Evolutionary conservation across 2,329 filamentous ascomycete species (phyloP), one percentile per base, ranked within the genome.

Genomic region (Huntiella decipiens): DNA sequence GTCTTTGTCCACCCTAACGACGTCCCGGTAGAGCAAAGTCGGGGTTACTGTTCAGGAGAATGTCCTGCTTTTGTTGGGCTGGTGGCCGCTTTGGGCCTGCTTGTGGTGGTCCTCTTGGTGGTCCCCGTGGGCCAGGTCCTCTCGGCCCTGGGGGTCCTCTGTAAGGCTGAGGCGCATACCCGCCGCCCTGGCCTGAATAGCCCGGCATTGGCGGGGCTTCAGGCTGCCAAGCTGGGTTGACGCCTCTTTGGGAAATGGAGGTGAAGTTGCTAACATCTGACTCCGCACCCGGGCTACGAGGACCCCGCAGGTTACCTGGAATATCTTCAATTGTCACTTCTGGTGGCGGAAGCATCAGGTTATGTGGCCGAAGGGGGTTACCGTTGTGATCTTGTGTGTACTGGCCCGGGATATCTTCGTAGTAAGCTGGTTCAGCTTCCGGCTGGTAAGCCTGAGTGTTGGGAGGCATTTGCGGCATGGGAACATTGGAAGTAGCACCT

Each of bases 361-460:
- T 19, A 35, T 36, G 43, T 4, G 40, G 13, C 17, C 43, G 31
- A 16, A 35, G 33, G 13, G 39, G 35, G 17, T 33, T 16, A 17
- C 58, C 49, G 41, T 55, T 47, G 50, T 58, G 50, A 50, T 53
- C 44, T 33, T 8, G 55, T 53, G 77, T 81, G 56, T 95, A 96
- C 47, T 78, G 82, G 38, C 88, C 86, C 53, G 94, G 86, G 10
- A 94, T 76, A 58, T 96, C 88, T 67, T 96, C 91, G 57, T 92
- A 93, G 62, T 96, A 96, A 51, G 71, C 63, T 54, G 56, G 63
- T 42, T 52, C 59, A 50, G 54, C 51, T 15, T 53, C 57, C 5
- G 53, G 54, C 8, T 19, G 16, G 19, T 35, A 19, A 33, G 15
- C 34, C n/a, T 43, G 11, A 22, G 38, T 43, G n/a, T 49, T 35